phyloP scores from a whole-genome alignment of 1,284 basidiomycete genomes.

The Ganoderma multipileum region DNA sequence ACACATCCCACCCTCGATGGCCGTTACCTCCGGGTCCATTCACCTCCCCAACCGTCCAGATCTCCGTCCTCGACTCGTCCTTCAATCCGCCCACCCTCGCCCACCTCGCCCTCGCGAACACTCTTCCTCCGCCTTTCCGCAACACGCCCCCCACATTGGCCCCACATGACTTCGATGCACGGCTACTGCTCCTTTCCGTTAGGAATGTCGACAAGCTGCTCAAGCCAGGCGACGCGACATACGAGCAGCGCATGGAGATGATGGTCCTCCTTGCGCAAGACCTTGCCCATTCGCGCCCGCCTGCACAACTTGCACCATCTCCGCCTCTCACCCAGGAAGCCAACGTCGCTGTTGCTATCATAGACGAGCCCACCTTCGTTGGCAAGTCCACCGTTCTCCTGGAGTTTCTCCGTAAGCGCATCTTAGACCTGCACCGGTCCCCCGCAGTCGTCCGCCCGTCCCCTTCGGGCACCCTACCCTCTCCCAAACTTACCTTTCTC shows the following conservation, averaged over 20 bases:
- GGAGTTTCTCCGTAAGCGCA: conserved; percentile 53
- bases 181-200: conserved; percentile 84
- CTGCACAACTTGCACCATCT: neutral
- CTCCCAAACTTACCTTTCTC: conserved; percentile 32
- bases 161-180: conserved; percentile 67
- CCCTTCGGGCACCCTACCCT: conserved; percentile 6
- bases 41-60: conserved; percentile 41
- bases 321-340: conserved; percentile 17
- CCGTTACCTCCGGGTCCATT: conserved; percentile 44
- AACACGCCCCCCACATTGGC: conserved; percentile 14
- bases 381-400: conserved; percentile 77
- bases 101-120: conserved; percentile 80
- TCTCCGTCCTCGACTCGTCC: conserved; percentile 87
- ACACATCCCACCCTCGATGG: conserved; percentile 62
- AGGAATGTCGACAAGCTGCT: conserved; percentile 90
- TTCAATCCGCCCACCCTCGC: conserved; percentile 95
- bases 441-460: neutral
- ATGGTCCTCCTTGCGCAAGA: conserved; percentile 72
- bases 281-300: conserved; percentile 37
- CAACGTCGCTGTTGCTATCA: conserved; percentile 82
- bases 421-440: conserved; percentile 13
- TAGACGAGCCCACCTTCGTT: conserved; percentile 90
- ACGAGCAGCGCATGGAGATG: conserved; percentile 82
- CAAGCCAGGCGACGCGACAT: conserved; percentile 76
- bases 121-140: conserved; percentile 40